These are phyloP conservation scores for Hypoxylon rickii DNA, from an alignment of 495 filamentous ascomycete genomes.

Conservation along the genomic window DNA sequence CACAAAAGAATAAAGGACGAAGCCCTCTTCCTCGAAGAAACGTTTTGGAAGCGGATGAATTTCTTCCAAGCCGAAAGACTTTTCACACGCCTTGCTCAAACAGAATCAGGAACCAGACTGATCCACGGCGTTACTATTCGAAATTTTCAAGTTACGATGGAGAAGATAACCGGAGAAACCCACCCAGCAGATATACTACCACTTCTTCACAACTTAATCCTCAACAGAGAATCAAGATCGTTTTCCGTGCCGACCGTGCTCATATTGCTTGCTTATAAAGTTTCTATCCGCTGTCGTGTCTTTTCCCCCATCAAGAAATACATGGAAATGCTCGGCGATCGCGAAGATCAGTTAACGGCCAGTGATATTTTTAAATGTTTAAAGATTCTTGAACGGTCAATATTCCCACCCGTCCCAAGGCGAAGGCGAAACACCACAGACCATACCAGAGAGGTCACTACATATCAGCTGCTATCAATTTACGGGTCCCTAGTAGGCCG, in stretches of 20 bases:
- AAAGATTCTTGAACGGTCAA: too few species aligned
- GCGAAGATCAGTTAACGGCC: too few species aligned
- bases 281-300: constrained; percentile 10
- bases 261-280: constrained; percentile 1
- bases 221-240: constrained; percentile 18
- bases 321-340: too few species aligned
- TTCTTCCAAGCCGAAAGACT: constrained; percentile 25
- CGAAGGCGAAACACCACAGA: too few species aligned
- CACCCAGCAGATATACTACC: constrained; percentile 12
- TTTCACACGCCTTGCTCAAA: constrained; percentile 14
- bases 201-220: constrained; percentile 33
- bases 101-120: constrained; percentile 20
- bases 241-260: constrained; percentile 2
- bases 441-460: too few species aligned
- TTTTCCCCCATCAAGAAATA: constrained; percentile 20
- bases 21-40: too few species aligned
- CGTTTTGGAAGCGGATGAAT: neutral
- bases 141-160: too few species aligned
- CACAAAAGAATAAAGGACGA: too few species aligned
- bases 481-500: constrained; percentile 18
- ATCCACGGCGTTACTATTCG: too few species aligned
- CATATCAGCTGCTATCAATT: constrained; percentile 9
- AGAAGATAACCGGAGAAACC: too few species aligned
- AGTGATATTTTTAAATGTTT: too few species aligned
- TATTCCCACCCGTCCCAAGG: too few species aligned